These are phyloP conservation scores for Medicago lupulina DNA, from an alignment of 306 rosid genomes.

Conservation along the genomic window DNA sequence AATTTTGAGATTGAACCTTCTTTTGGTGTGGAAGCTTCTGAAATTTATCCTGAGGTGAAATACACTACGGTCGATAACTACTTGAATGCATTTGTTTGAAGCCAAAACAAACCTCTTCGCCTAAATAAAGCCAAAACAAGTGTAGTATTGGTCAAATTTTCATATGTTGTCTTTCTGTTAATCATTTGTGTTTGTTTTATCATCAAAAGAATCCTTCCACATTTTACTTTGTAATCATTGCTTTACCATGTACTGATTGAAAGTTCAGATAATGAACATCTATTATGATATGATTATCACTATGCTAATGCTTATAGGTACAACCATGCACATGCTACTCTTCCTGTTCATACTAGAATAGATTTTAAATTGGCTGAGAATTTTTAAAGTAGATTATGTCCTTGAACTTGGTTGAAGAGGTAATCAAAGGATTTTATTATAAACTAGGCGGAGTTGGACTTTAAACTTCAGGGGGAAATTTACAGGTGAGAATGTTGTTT, in stretches of 20 bases:
- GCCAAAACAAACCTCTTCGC: background rate
- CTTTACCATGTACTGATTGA: background rate
- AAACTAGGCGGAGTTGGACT: too few relatives aligned
- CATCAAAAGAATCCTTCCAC: background rate
- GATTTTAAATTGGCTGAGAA: too few relatives aligned
- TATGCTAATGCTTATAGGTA: too few relatives aligned
- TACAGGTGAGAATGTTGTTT: too few relatives aligned
- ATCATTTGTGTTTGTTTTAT: background rate
- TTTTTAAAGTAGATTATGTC: too few relatives aligned
- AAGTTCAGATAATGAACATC: background rate
- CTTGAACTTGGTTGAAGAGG: too few relatives aligned
- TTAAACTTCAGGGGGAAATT: too few relatives aligned
- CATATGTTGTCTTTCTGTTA: background rate
- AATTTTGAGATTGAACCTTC: conserved; percentile 48
- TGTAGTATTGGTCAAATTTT: background rate
- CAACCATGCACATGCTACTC: too few relatives aligned
- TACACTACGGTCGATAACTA: conserved; percentile 46
- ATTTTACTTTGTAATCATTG: background rate
- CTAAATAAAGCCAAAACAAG: conserved; percentile 10
- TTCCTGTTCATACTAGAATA: too few relatives aligned
- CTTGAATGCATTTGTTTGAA: conserved; percentile 49
- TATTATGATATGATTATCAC: background rate
- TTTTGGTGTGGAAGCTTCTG: conserved; percentile 49
- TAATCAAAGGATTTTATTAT: too few relatives aligned
- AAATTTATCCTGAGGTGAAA: conserved; percentile 56